phyloP scores from a whole-genome alignment of 1,284 basidiomycete genomes.

The Ganoderma leucocontextum region DNA sequence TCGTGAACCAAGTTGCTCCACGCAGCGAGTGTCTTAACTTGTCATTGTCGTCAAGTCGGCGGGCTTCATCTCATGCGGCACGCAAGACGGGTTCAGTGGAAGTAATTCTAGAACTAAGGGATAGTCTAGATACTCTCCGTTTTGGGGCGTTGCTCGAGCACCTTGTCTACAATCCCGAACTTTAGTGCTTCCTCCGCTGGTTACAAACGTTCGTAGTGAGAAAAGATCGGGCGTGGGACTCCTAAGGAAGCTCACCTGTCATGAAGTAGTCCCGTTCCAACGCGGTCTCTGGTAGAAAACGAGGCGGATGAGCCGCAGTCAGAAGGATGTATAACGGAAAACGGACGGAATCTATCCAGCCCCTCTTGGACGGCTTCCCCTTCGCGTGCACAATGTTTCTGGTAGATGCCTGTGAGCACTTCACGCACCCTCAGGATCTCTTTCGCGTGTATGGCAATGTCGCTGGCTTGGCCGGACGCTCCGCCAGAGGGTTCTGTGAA shows the following conservation, averaged over 20 bases:
- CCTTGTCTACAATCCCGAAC: constrained; percentile 92
- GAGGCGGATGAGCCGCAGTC: neutral
- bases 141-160: constrained; percentile 77
- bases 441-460: constrained; percentile 93
- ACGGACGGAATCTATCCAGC: constrained; percentile 80
- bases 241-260: constrained; percentile 65
- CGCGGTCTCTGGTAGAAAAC: constrained; percentile 69
- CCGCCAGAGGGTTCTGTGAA: constrained; percentile 90
- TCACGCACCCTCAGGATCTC: constrained; percentile 91
- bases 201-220: neutral
- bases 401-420: constrained; percentile 85
- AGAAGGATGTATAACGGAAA: neutral
- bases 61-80: neutral
- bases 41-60: neutral
- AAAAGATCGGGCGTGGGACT: neutral
- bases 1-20: neutral
- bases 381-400: constrained; percentile 74
- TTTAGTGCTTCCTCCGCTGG: constrained; percentile 84
- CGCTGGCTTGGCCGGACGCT: constrained; percentile 91
- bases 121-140: constrained; percentile 35
- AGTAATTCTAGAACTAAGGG: neutral
- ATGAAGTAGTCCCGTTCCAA: constrained; percentile 95
- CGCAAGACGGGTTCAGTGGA: neutral
- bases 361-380: constrained; percentile 73
- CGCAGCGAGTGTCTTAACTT: neutral